A percentile compares a stretch with the other conserved stretches of the same genome.
Conservation (phyloP, 2,329 filamentous ascomycete species). For the Fusarium avenaceum region DNA sequence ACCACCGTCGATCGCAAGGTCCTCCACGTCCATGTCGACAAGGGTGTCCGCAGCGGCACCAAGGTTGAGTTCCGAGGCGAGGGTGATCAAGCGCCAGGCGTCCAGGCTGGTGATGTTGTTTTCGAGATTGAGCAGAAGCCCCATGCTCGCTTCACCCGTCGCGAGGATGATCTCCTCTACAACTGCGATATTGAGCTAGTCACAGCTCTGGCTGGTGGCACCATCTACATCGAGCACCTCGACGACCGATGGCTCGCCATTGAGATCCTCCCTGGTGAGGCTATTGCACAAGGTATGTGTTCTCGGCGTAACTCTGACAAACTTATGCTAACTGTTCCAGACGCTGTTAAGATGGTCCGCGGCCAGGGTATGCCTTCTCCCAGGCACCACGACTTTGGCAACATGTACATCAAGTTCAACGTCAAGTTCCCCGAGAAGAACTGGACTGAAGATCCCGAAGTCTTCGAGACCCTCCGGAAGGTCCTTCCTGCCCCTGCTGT, state of each 20-base stretch:
- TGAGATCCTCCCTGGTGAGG: constrained; percentile 92
- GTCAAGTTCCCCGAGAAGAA: constrained; percentile 94
- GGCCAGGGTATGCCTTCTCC: constrained; percentile 98
- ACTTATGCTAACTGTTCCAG: constrained; percentile 61
- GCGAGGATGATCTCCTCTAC: constrained; percentile 96
- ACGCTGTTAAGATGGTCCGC: constrained; percentile 91
- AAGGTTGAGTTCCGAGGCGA: constrained; percentile 98
- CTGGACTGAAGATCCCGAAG: constrained; percentile 74
- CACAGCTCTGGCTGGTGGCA: constrained; percentile 92
- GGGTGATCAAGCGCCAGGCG: constrained; percentile 94
- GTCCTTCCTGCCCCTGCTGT: constrained; percentile 80
- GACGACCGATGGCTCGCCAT: constrained; percentile 97
- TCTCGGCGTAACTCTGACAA: not conserved
- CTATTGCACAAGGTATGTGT: constrained; percentile 87
- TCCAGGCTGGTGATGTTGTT: constrained; percentile 94
- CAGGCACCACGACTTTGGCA: constrained; percentile 94
- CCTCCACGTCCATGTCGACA: constrained; percentile 96
- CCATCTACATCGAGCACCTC: constrained; percentile 93
- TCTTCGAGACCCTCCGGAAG: constrained; percentile 83
- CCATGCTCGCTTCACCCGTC: constrained; percentile 94
- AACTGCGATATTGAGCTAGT: constrained; percentile 95
- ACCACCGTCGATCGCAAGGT: constrained; percentile 98
- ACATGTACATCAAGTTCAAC: constrained; percentile 96
- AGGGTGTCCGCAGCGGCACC: constrained; percentile 91
- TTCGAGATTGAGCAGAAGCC: constrained; percentile 99